phyloP scores from a whole-genome alignment of 208 protist species.

The Lotmaria passim region DNA sequence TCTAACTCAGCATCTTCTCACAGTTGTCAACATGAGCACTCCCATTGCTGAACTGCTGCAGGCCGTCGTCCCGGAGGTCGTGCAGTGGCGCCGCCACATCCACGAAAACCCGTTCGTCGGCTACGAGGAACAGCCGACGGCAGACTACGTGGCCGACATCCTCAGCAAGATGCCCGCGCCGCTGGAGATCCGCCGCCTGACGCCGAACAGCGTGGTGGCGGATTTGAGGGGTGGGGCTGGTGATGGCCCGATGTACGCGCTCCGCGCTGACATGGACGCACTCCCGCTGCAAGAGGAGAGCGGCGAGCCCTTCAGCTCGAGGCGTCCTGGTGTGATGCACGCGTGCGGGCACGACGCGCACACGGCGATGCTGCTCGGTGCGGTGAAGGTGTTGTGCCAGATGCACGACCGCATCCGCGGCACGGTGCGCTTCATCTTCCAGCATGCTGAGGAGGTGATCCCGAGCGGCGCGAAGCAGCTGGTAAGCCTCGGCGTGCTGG shows the following conservation, averaged over 20 bases:
- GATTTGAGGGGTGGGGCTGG: slow-evolving; percentile 64
- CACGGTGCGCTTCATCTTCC: slow-evolving; percentile 76
- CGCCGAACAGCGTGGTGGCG: slow-evolving; percentile 58
- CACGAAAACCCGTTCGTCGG: slow-evolving; percentile 63
- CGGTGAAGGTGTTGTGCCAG: slow-evolving; percentile 59
- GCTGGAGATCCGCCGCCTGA: slow-evolving; percentile 58
- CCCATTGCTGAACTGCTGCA: slow-evolving; percentile 30
- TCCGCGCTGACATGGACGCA: slow-evolving; percentile 72
- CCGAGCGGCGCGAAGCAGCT: slow-evolving; percentile 66
- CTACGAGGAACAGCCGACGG: slow-evolving; percentile 71
- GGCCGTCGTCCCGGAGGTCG: slow-evolving; percentile 43
- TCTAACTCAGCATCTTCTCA: slow-evolving; percentile 3
- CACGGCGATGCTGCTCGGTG: slow-evolving; percentile 68
- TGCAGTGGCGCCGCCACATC: slow-evolving; percentile 79
- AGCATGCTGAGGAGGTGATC: slow-evolving; percentile 75
- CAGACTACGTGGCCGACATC: slow-evolving; percentile 64
- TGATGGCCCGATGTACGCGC: slow-evolving; percentile 49
- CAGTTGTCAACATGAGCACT: slow-evolving; percentile 15
- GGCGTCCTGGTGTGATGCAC: slow-evolving; percentile 62
- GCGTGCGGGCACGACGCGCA: slow-evolving; percentile 73
- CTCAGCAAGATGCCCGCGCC: slow-evolving; percentile 48
- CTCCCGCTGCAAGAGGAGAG: slow-evolving; percentile 63
- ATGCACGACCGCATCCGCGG: slow-evolving; percentile 56
- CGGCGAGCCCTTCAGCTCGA: slow-evolving; percentile 58
- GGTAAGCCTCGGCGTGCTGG: slow-evolving; percentile 47